Conservation (phyloP, 2,329 filamentous ascomycete species). For the Aphanocladium album region DNA sequence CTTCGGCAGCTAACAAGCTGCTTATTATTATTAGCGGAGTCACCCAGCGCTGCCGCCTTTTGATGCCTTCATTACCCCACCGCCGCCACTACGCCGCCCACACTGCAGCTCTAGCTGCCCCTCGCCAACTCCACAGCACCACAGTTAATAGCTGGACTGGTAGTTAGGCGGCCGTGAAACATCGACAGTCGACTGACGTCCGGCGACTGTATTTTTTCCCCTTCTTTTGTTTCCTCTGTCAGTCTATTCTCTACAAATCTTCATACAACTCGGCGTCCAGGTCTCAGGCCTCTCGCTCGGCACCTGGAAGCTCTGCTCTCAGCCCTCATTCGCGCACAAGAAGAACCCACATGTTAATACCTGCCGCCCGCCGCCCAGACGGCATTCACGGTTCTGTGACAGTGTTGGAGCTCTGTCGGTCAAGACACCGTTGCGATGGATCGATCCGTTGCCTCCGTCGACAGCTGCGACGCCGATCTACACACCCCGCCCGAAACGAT, state of each 20-base stretch:
- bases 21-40: background rate
- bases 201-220: background rate
- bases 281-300: constrained; percentile 9
- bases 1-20: background rate
- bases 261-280: background rate
- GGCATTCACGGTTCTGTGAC: constrained; percentile 49
- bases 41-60: background rate
- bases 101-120: constrained; percentile 13
- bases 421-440: constrained; percentile 37
- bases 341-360: constrained; percentile 51
- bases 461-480: constrained; percentile 50
- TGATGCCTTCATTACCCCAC: background rate
- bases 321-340: background rate
- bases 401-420: constrained; percentile 37
- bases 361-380: constrained; percentile 39
- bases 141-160: too few relatives aligned
- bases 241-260: background rate
- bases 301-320: constrained; percentile 6
- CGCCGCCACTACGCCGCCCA: background rate
- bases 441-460: constrained; percentile 43
- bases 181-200: background rate
- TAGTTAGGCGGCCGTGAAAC: constrained; percentile 6
- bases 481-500: constrained; percentile 57
- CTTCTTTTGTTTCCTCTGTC: background rate
- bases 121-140: constrained; percentile 34